A percentile compares a stretch with the other conserved stretches of the same genome.
phyloP scores from a whole-genome alignment of 805 yeast genomes.

The Debaryomyces prosopidis region DNA sequence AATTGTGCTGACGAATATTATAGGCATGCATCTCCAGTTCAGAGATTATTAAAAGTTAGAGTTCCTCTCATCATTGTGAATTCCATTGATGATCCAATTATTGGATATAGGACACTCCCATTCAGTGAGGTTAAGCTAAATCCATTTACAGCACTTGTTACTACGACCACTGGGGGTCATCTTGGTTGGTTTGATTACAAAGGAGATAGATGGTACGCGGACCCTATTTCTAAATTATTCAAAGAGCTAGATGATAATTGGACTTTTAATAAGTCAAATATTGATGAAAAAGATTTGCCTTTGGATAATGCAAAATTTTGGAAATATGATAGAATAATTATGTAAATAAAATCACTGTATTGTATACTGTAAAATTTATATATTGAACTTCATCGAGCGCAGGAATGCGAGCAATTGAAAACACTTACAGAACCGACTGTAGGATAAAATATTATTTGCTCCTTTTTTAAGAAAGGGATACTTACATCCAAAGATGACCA shows the following conservation, averaged over 20 bases:
- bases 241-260: conserved; percentile 29
- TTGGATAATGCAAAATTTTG: conserved; percentile 27
- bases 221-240: conserved; percentile 35
- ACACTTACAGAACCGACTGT: no score
- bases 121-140: conserved; percentile 47
- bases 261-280: conserved; percentile 14
- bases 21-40: conserved; percentile 62
- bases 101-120: conserved; percentile 56
- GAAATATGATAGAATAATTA: conserved; percentile 30
- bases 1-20: conserved; percentile 63
- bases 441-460: no score
- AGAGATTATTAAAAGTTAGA: conserved; percentile 53
- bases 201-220: conserved; percentile 39
- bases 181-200: conserved; percentile 48
- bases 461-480: no score
- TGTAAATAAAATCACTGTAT: background rate
- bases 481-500: no score
- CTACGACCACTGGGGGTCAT: conserved; percentile 73
- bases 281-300: conserved; percentile 23
- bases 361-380: background rate
- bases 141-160: conserved; percentile 58
- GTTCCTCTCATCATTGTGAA: conserved; percentile 64
- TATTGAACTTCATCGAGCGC: no score
- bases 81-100: conserved; percentile 69
- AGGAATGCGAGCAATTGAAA: no score